phyloP scores from a whole-genome alignment of 139 green algal genomes.

The Chlamydomonas sp. region DNA sequence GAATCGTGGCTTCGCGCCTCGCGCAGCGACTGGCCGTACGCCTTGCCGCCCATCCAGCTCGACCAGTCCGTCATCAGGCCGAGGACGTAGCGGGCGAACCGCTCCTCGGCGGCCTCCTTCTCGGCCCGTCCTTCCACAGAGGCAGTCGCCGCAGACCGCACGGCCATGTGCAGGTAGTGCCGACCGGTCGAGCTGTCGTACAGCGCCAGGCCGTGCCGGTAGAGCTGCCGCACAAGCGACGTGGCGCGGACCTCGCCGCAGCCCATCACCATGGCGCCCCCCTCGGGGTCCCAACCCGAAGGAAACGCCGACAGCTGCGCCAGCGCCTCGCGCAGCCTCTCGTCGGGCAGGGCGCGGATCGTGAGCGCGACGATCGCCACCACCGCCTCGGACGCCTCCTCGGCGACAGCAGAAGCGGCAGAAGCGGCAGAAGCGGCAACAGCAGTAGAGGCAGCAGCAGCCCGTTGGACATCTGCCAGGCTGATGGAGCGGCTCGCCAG shows the following conservation, averaged over 20 bases:
- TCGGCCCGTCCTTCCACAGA: not conserved
- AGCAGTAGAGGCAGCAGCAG: no score
- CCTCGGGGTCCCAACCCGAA: conserved; percentile 6
- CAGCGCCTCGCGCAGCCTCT: not conserved
- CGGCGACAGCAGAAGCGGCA: not conserved
- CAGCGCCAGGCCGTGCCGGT: conserved; percentile 8
- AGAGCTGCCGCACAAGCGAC: not conserved
- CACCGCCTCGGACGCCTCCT: not conserved
- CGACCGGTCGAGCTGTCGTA: not conserved
- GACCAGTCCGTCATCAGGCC: not conserved
- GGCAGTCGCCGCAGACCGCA: not conserved
- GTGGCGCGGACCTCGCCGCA: not conserved
- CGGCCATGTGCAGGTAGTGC: conserved; percentile 14
- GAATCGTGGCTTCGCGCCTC: not conserved
- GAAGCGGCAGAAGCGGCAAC: no score
- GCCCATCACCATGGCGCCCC: not conserved
- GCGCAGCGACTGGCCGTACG: not conserved
- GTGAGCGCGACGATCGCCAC: conserved; percentile 11
- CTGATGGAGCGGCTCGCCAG: not conserved
- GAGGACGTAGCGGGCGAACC: not conserved
- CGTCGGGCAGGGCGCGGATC: conserved; percentile 5
- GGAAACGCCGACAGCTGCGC: conserved; percentile 16
- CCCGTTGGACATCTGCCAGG: not conserved
- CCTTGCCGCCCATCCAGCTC: not conserved
- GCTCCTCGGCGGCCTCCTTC: not conserved